phyloP scores from a whole-genome alignment of 306 rosid genomes.

The Pterocarpus santalinus region DNA sequence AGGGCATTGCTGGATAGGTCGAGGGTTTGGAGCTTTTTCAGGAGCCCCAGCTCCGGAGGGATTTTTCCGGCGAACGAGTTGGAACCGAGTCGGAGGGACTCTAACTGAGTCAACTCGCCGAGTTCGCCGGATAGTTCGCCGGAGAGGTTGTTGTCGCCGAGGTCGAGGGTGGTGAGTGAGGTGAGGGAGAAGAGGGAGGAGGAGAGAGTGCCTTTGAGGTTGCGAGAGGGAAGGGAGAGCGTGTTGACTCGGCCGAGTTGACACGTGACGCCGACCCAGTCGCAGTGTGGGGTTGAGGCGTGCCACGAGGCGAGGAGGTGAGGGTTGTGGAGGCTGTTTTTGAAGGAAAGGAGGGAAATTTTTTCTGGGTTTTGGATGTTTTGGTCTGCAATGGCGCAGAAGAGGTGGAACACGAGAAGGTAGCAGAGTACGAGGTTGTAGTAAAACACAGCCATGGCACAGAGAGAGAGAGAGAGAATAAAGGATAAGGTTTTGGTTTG shows the following conservation, averaged over 20 bases:
- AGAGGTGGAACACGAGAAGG: conserved; percentile 40
- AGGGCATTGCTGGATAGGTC: conserved; percentile 80
- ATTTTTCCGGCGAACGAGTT: conserved; percentile 70
- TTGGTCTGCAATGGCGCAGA: conserved; percentile 20
- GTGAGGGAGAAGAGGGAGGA: conserved; percentile 61
- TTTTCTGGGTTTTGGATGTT: conserved; percentile 54
- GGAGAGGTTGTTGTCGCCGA: conserved; percentile 62
- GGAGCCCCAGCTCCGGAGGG: conserved; percentile 65
- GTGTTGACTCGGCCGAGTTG: conserved; percentile 73
- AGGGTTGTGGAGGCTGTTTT: conserved; percentile 59
- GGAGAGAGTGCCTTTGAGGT: conserved; percentile 65
- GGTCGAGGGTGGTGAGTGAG: conserved; percentile 68
- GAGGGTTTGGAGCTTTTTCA: conserved; percentile 58
- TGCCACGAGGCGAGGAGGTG: conserved; percentile 68
- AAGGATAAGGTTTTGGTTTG: neutral
- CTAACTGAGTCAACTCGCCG: conserved; percentile 50
- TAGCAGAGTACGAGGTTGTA: conserved; percentile 40
- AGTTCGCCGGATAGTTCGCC: conserved; percentile 72
- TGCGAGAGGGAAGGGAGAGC: conserved; percentile 62
- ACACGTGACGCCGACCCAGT: conserved; percentile 84
- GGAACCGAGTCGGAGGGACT: conserved; percentile 63
- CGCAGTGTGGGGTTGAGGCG: conserved; percentile 62
- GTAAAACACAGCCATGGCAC: conserved; percentile 41
- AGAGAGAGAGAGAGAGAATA: neutral
- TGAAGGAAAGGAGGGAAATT: conserved; percentile 72